Evolutionary conservation across 2,329 filamentous ascomycete genomes (phyloP), one percentile per base, ranked within the genome.

Genomic region (Fusarium metavorans): DNA sequence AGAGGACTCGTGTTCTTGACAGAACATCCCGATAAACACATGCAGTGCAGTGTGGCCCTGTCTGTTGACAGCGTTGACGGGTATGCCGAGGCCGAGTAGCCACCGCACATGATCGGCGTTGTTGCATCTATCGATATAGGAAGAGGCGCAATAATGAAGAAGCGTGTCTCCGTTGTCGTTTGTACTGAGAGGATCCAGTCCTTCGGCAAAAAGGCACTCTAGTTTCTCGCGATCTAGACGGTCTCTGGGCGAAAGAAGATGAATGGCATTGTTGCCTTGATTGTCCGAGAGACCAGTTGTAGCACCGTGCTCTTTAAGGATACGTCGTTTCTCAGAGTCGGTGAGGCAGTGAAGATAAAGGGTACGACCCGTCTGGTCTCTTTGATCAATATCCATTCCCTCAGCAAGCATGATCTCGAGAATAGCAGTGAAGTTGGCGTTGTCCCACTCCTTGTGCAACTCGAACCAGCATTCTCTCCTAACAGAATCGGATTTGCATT

Each of bases 11-110:
- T 35, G 18, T 27, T 13, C 6, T n/a, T 30, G 16, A 9, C 45
- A 32, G 10, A 9, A 11, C 9, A 32, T 10, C 30, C 10, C 10
- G 30, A 32, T 2, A 32, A 32, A 68, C 2, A 76, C 2, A 14
- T 78, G 76, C 6, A 76, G 18, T 8, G 74, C 74, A 13, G 76
- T 78, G 5, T n/a, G 20, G 0, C 76, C 72, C 2, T 67, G 9
- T 0, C 48, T 68, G n/a, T 78, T 75, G 39, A 60, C 52, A 6
- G 70, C 66, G n/a, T 78, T 78, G 32, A 77, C 56, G 1, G 57
- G 45, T 18, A 78, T 63, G 0, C 66, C 67, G 4, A 72, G 43
- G n/a, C 59, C 30, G 5, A 78, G 18, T 2, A 78, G 63, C 74
- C 74, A 74, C 3, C 20, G 54, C 2, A 73, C 20, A 20, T 20